Base-by-base conservation (phyloP, 1,139 yeast species). In the Suhomyces bribrorum region DNA sequence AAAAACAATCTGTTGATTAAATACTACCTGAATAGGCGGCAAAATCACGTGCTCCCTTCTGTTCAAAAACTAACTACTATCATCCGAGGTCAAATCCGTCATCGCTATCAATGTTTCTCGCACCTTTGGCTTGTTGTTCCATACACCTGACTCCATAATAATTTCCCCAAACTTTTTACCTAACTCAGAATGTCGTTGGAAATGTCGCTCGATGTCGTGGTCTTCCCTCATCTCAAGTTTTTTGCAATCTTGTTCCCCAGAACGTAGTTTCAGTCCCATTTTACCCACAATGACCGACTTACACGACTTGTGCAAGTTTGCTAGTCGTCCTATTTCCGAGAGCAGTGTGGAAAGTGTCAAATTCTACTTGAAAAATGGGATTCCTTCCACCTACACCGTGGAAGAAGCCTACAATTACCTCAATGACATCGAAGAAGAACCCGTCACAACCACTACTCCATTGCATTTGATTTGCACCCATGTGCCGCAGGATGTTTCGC, bases 371-470 rank as follows among this genome's bases (percentile, higher is more conserved):
- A 64, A 70, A 36, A 68, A 69, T 26, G 95, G 94, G 1, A 77
- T 86, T 9, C 94, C 95, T 2, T 79, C 95, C 1, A 87, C 95
- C 0, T 84, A 86, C 45, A 86, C 95, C 2, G 62, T 83, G 7
- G 92, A 86, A 59, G 95, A 87, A 55, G 86, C 83, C 3, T 73
- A 76, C 34, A 78, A 78, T 37, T 81, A 61, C 52, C 77, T 69
- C 38, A 62, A 73, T 39, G 53, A 54, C 43, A 59, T 67, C 33
- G 67, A 63, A 27, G 71, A 65, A 16, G 73, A 73, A 17, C 65
- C 70, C 11, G 61, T 62, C 5, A 63, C 77, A 0, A 58, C 70
- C 9, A 85, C 86, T 26, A 85, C 95, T 0, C 95, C 96, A 15
- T 66, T 89, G 49, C 97, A 89, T 59, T 60, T 81, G 35, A 69